A percentile compares a stretch with the other conserved stretches of the same genome.
Evolutionary conservation across 2,329 filamentous ascomycete genomes (phyloP).

Genomic region (Scytalidium sp.): DNA sequence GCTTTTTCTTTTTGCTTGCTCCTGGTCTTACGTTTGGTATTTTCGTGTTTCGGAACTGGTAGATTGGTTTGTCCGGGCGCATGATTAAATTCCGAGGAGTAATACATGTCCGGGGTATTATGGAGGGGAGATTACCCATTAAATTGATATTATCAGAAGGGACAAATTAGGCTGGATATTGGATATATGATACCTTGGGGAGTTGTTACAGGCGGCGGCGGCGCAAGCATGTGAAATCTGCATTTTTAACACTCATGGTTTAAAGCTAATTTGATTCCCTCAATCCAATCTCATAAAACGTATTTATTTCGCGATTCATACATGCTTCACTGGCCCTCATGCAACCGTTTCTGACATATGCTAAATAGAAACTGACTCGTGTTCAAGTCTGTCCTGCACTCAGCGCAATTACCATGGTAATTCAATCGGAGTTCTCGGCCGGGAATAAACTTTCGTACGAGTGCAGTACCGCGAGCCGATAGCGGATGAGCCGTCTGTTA

Average conservation of each 20-base stretch:
- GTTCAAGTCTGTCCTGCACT: too few species aligned
- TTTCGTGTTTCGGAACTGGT: background rate
- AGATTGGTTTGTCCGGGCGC: background rate
- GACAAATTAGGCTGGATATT: background rate
- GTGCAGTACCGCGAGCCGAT: too few species aligned
- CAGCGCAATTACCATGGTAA: too few species aligned
- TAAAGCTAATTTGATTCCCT: background rate
- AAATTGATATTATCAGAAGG: background rate
- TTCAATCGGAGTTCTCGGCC: too few species aligned
- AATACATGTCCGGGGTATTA: background rate
- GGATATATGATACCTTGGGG: background rate
- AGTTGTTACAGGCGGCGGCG: background rate
- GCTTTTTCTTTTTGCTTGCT: background rate
- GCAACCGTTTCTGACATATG: too few species aligned
- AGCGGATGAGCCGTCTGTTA: background rate
- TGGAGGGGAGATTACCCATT: background rate
- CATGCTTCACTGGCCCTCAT: too few species aligned
- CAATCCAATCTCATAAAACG: background rate
- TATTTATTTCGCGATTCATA: too few species aligned
- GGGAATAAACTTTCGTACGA: too few species aligned
- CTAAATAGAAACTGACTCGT: too few species aligned
- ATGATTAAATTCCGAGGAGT: background rate
- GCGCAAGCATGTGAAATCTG: background rate
- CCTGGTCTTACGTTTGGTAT: background rate
- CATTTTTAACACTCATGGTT: background rate